These are phyloP conservation scores for Falciphora oryzae DNA, from an alignment of 2,329 filamentous ascomycete species.

Conservation along the genomic window DNA sequence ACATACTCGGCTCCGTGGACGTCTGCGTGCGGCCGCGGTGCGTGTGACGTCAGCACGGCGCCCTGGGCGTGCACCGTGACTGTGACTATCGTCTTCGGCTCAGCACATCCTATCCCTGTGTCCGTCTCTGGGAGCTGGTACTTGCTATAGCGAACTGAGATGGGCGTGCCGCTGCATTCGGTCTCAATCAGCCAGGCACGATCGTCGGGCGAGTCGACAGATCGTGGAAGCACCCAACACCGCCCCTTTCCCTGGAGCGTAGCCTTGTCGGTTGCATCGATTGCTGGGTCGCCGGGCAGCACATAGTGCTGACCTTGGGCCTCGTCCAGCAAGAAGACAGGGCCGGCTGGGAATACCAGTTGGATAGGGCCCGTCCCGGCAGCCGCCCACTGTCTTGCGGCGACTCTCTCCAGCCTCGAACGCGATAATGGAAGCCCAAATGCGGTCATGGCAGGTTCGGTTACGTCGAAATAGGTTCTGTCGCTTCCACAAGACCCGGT, in stretches of 20 bases:
- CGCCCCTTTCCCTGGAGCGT: slow-evolving; percentile 2
- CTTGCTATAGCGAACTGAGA: neutral
- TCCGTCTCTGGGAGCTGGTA: neutral
- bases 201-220: neutral
- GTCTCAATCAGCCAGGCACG: slow-evolving; percentile 7
- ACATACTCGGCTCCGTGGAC: slow-evolving; percentile 11
- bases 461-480: too few relatives aligned
- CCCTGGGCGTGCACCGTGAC: slow-evolving; percentile 1
- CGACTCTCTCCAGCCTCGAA: neutral
- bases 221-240: slow-evolving; percentile 9
- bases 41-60: slow-evolving; percentile 6
- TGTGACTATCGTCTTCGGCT: neutral
- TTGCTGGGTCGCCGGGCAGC: neutral
- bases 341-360: neutral
- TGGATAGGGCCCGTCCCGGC: neutral
- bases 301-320: neutral
- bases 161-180: neutral
- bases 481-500: too few relatives aligned
- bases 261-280: neutral
- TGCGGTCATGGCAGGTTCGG: neutral
- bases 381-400: neutral
- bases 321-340: slow-evolving; percentile 9
- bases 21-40: slow-evolving; percentile 12
- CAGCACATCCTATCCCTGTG: neutral
- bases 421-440: neutral